Evolutionary conservation across 352 stramenopile genomes (phyloP), one percentile per base, ranked within the genome.

Genomic region (Phytophthora macrochlamydospora): DNA sequence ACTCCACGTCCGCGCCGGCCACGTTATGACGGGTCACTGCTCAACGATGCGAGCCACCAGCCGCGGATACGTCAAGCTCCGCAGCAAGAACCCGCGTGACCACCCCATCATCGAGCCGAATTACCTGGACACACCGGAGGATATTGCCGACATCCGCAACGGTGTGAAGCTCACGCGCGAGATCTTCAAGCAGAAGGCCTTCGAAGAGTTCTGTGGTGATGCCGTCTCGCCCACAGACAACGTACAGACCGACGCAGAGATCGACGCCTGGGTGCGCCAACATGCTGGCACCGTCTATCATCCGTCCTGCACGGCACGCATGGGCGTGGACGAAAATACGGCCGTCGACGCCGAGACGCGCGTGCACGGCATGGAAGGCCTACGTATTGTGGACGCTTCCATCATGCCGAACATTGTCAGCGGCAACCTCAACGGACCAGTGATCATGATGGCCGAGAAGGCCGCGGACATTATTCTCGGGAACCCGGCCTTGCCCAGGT

Each of bases 361-460:
- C 4, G 91, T 98, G 6, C 81, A 93, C 49, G 92, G 91, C 18
- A 49, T 97, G 13, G 77, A 96, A n/a, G 80, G 83, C 43, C 76
- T 98, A 12, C 83, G 90, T n/a, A 69, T 98, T 30, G 91, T 93
- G 7, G 94, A 98, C 61, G 94, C 94, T 28, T 97, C 88, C 32
- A 87, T 98, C 63, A 97, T 98, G 81, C 94, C 93, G 29, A 92
- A 89, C 67, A 97, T 98, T 51, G 78, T 97, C 58, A 98, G 92
- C 59, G 94, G 93, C 43, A 98, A 98, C 75, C 86, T 96, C 14
- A 97, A 98, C 75, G 90, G 75, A 2, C 95, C 92, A 3, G 89
- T 95, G 28, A 94, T 98, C 69, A 96, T 97, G 77, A 76, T 98
- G 18, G 94, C 88, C 4, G 93, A 98, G 67, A 97, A 97, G 69